Evolutionary conservation across 2,329 filamentous ascomycete species (phyloP).

Genomic region (Aspergillus jensenii): DNA sequence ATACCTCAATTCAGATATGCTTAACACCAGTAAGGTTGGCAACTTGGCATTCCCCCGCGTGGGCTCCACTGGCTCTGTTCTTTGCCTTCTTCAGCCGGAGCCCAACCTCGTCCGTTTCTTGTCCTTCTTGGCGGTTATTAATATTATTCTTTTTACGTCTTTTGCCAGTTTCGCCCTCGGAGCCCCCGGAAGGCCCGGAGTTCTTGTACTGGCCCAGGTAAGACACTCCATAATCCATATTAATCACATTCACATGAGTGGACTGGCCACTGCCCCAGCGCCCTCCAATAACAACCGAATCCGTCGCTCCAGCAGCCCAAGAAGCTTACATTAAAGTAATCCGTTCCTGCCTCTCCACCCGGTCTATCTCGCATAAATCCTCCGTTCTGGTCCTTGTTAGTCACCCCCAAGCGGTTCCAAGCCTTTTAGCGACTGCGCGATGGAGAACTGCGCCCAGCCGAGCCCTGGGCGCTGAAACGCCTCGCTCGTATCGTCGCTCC

Average conservation of each 20-base stretch:
- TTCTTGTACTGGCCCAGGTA: too few species aligned
- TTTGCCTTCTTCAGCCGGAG: neutral
- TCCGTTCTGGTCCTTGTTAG: neutral
- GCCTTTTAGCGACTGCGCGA: neutral
- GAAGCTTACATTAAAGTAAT: constrained; percentile 1
- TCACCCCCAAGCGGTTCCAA: neutral
- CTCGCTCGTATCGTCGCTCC: neutral
- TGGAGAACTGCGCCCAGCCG: neutral
- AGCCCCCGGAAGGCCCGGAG: too few species aligned
- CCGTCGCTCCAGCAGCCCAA: neutral
- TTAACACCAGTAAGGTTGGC: constrained; percentile 42
- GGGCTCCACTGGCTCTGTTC: constrained; percentile 14
- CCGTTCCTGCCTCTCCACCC: constrained; percentile 10
- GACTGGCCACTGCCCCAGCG: too few species aligned
- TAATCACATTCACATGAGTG: too few species aligned
- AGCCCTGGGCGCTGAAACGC: constrained; percentile 1
- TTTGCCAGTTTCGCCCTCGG: too few species aligned
- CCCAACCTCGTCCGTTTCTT: too few species aligned
- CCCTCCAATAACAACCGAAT: neutral
- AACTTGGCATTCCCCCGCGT: constrained; percentile 26
- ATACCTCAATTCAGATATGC: constrained; percentile 25
- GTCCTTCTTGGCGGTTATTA: too few species aligned
- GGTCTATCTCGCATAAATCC: constrained; percentile 6
- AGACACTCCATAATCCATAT: too few species aligned
- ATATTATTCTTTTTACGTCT: too few species aligned